Conservation (phyloP, 176 grass and related monocot species). For the Oryza longistaminata region DNA sequence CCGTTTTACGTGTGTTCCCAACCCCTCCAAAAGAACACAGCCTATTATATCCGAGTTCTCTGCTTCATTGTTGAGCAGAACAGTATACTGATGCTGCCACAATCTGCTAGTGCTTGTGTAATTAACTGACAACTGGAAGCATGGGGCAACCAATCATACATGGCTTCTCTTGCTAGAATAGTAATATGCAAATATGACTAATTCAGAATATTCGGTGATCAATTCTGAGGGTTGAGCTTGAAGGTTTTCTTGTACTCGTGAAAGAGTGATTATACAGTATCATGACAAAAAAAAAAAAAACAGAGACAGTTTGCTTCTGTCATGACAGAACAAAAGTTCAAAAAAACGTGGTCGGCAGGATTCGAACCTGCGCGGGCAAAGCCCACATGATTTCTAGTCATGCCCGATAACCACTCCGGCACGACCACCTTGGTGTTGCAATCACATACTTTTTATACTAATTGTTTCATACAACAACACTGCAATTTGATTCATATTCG, state of each 20-base stretch:
- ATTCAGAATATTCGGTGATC: background rate
- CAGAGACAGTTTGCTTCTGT: too few species aligned
- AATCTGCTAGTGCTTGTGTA: background rate
- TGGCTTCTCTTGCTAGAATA: background rate
- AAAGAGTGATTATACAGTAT: too few species aligned
- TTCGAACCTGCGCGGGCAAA: conserved; percentile 87
- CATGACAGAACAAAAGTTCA: too few species aligned
- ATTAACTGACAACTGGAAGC: background rate
- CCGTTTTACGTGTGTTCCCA: too few species aligned
- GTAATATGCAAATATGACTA: background rate
- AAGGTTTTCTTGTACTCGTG: too few species aligned
- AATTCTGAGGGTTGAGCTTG: background rate
- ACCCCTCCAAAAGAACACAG: too few species aligned
- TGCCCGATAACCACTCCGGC: conserved; percentile 93
- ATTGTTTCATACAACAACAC: too few species aligned
- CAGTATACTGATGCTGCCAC: background rate
- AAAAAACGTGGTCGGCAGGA: conserved; percentile 63
- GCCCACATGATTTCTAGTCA: conserved; percentile 96
- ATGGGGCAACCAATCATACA: background rate
- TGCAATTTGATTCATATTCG: too few species aligned
- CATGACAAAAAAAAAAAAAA: too few species aligned
- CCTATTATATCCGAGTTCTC: too few species aligned
- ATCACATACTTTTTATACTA: too few species aligned
- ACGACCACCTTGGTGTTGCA: conserved; percentile 36
- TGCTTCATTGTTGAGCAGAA: background rate